Evolutionary conservation across 202 grass and related monocot genomes (phyloP).

Genomic region (Setaria italica): DNA sequence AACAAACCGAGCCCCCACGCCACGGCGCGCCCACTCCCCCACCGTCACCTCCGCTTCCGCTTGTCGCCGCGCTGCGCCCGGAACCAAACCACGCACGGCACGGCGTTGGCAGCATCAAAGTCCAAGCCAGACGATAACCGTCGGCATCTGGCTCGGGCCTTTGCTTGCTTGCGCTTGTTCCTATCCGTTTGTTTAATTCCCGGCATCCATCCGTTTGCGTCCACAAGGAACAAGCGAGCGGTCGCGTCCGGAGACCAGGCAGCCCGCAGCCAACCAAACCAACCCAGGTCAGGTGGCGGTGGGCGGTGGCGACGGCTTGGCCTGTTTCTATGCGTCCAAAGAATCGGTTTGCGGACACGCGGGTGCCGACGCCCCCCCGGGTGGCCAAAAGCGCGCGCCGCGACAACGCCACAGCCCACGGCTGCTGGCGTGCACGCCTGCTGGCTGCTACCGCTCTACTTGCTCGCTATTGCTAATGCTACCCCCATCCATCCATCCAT

Average conservation of each 20-base stretch:
- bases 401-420: too few relatives aligned
- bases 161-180: not conserved
- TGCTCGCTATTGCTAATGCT: too few relatives aligned
- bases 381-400: not conserved
- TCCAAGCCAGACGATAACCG: not conserved
- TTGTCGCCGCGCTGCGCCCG: constrained; percentile 13
- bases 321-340: constrained; percentile 10
- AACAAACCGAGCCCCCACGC: not conserved
- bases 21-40: not conserved
- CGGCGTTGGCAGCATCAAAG: not conserved
- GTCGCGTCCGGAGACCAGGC: not conserved
- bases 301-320: too few relatives aligned
- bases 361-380: not conserved
- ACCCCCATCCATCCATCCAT: too few relatives aligned
- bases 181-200: not conserved
- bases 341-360: constrained; percentile 28
- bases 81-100: not conserved
- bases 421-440: not conserved
- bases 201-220: not conserved
- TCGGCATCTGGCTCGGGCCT: not conserved
- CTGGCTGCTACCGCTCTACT: not conserved
- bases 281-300: not conserved
- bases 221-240: not conserved
- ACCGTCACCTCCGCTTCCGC: not conserved
- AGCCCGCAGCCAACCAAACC: not conserved